phyloP scores from a whole-genome alignment of 768 basidiomycete genomes.

The Saitozyma sp. region DNA sequence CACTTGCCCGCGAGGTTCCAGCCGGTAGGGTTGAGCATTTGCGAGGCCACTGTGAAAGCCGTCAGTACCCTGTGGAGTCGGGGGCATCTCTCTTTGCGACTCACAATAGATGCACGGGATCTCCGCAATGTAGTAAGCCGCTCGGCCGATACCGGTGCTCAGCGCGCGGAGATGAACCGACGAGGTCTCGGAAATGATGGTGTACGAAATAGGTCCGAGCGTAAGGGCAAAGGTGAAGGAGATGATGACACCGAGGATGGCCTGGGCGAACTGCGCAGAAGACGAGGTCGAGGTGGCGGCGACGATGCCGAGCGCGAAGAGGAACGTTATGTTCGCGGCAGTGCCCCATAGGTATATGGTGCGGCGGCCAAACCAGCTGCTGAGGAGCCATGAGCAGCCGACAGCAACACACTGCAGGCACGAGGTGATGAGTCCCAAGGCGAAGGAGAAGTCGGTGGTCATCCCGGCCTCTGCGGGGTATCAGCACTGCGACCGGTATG shows the following conservation, averaged over 20 bases:
- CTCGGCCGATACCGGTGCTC: slow-evolving; percentile 45
- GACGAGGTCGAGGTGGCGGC: slow-evolving; percentile 25
- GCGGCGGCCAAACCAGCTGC: slow-evolving; percentile 43
- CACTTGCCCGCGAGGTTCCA: slow-evolving; percentile 39
- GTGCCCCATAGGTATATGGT: slow-evolving; percentile 45
- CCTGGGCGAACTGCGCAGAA: slow-evolving; percentile 32
- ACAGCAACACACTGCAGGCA: slow-evolving; percentile 34
- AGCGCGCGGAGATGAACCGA: slow-evolving; percentile 38
- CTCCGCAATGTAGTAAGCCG: slow-evolving; percentile 43
- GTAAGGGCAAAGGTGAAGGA: slow-evolving; percentile 40
- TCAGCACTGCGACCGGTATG: background rate
- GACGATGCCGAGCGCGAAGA: slow-evolving; percentile 40
- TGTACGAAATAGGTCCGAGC: slow-evolving; percentile 34
- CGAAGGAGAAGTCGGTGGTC: slow-evolving; percentile 28
- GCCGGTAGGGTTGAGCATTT: slow-evolving; percentile 44
- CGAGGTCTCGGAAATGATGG: slow-evolving; percentile 40
- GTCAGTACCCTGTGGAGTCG: background rate
- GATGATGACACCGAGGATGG: slow-evolving; percentile 37
- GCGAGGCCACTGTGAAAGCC: slow-evolving; percentile 26
- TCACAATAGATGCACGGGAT: slow-evolving; percentile 39
- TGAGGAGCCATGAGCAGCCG: slow-evolving; percentile 36
- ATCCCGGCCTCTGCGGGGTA: slow-evolving; percentile 35
- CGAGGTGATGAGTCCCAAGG: slow-evolving; percentile 44
- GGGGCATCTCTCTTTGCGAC: background rate
- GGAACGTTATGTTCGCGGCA: slow-evolving; percentile 32